Base-by-base conservation (phyloP, 2,329 filamentous ascomycete species). In the Penicillium olsonii region DNA sequence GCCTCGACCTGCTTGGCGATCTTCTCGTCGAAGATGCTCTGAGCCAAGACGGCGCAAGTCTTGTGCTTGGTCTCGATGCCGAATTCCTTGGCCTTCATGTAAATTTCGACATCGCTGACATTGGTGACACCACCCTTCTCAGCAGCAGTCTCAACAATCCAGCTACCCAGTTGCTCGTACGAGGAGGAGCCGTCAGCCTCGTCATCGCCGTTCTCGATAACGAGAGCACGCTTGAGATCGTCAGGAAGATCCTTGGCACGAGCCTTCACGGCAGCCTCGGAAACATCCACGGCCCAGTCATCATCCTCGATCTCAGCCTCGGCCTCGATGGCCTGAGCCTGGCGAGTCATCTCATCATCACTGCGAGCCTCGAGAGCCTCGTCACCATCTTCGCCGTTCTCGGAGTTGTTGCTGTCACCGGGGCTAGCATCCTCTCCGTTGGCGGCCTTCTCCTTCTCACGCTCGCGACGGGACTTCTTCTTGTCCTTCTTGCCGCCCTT, bases 401-500 rank as follows among this genome's bases (percentile, higher is more conserved):
- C 80, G 55, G 76, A 81, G 60, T 81, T 80, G 62, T 81, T 82
- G 69, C 85, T 86, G 62, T 87, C 87, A 63, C 81, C 82, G 55
- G 84, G 84, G 71, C 82, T 85, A 55, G 73, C 78, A 57, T 79
- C 78, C 54, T 72, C 80, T 70, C 78, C 79, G 55, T 82, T 83
- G 52, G 79, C 75, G 49, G 80, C 75, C 47, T 78, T 85, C 74
- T 90, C 88, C 78, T 90, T 92, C 62, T 92, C 91, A 74, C 88
- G 91, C 70, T 77, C 75, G 48, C 75, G 72, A 54, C 91, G 90
- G 67, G 90, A 88, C 72, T 94, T 94, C 79, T 90, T 87, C 82
- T 96, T 97, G 80, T 96, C 90, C 77, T 95, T 96, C 83, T 96
- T 96, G 33, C 84, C 84, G 75, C 90, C 90, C 80, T 95, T 95